phyloP scores from a whole-genome alignment of 306 rosid genomes.

The Aeschynomene evenia region DNA sequence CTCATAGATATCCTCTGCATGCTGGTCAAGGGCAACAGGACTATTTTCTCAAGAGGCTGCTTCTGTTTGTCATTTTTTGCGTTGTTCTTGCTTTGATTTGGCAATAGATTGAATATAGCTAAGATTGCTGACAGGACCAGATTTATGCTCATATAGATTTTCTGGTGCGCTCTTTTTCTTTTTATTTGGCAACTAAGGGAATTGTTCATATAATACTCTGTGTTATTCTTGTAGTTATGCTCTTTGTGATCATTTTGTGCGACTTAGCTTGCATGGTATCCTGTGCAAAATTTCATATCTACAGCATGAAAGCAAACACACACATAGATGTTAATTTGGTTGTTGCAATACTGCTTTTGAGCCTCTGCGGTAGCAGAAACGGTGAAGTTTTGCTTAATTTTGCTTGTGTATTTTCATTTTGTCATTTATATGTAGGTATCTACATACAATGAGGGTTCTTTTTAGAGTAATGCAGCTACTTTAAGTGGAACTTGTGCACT shows the following conservation, averaged over 20 bases:
- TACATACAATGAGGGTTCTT: background rate
- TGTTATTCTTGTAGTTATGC: constrained; percentile 5
- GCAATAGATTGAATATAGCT: constrained; percentile 47
- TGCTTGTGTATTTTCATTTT: background rate
- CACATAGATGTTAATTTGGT: background rate
- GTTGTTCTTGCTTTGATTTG: constrained; percentile 65
- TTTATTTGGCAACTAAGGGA: constrained; percentile 12
- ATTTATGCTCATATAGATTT: constrained; percentile 32
- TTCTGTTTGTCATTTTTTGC: constrained; percentile 52
- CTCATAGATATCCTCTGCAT: constrained; percentile 52
- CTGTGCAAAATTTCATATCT: constrained; percentile 13
- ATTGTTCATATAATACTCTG: constrained; percentile 41
- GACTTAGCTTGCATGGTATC: constrained; percentile 21
- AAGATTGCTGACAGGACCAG: constrained; percentile 17
- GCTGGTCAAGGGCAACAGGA: constrained; percentile 68
- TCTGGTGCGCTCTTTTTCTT: constrained; percentile 13
- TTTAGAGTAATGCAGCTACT: background rate
- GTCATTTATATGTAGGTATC: background rate
- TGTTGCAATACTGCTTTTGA: constrained; percentile 1
- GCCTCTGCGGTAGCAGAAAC: background rate
- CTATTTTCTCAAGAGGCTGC: constrained; percentile 58
- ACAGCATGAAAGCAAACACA: constrained; percentile 10
- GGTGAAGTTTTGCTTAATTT: background rate
- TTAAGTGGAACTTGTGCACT: background rate
- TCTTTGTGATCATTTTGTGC: constrained; percentile 13